Conservation (phyloP, 1,284 basidiomycete genomes). For the Sporisorium graminicola region DNA sequence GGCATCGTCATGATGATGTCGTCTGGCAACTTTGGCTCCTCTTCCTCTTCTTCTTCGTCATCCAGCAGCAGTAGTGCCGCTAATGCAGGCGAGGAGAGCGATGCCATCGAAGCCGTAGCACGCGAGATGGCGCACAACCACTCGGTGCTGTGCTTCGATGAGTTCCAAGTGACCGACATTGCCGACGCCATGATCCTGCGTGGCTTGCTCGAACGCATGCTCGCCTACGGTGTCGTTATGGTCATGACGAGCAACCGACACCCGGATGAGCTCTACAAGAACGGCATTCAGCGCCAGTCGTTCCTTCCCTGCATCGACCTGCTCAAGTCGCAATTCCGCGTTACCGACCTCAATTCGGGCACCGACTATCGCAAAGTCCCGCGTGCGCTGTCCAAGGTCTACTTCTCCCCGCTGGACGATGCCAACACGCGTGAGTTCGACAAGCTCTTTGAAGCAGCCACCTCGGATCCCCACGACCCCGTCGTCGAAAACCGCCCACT, state of each 20-base stretch:
- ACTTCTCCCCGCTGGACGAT: conserved; percentile 82
- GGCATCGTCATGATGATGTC: conserved; percentile 66
- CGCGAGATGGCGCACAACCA: conserved; percentile 81
- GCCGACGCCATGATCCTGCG: conserved; percentile 98
- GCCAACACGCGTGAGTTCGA: conserved; percentile 79
- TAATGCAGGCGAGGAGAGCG: conserved; percentile 72
- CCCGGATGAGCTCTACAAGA: conserved; percentile 97
- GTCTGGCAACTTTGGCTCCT: conserved; percentile 13
- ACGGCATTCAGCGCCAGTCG: conserved; percentile 96
- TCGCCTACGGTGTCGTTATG: conserved; percentile 89
- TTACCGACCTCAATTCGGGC: conserved; percentile 92
- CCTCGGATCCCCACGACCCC: conserved; percentile 74
- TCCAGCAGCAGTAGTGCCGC: neutral
- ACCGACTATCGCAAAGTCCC: conserved; percentile 76
- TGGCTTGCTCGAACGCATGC: conserved; percentile 84
- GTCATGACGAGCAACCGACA: conserved; percentile 99
- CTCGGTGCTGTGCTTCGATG: conserved; percentile 90
- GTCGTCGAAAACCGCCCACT: conserved; percentile 79
- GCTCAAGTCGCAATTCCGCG: conserved; percentile 85
- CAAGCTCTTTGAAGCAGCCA: conserved; percentile 83
- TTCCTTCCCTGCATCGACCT: conserved; percentile 96
- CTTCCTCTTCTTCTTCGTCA: conserved; percentile 5
- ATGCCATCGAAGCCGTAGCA: conserved; percentile 89
- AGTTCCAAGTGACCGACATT: conserved; percentile 99
- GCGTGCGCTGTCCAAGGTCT: conserved; percentile 82